A percentile compares a stretch with the other conserved stretches of the same genome.
Evolutionary conservation across 2,329 filamentous ascomycete genomes (phyloP).

Genomic region (Chaetomiaceae sp.): DNA sequence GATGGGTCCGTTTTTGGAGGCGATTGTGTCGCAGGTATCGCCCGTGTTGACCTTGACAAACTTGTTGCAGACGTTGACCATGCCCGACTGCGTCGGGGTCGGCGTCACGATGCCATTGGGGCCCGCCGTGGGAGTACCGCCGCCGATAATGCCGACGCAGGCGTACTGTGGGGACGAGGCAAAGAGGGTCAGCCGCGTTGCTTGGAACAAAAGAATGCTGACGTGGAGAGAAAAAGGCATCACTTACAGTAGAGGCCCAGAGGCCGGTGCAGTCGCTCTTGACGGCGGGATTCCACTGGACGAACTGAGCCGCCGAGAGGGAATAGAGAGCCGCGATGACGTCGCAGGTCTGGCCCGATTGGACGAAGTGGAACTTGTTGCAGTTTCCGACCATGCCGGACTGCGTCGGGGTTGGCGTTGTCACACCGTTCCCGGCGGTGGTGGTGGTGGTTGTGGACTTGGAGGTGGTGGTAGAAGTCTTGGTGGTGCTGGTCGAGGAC

Average conservation of each 20-base stretch:
- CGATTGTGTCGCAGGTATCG: neutral
- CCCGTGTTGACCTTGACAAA: neutral
- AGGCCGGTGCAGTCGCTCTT: neutral
- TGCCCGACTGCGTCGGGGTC: neutral
- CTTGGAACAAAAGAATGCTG: too few species aligned
- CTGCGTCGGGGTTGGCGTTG: neutral
- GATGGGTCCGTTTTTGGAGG: slow-evolving; percentile 2
- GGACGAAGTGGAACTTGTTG: neutral
- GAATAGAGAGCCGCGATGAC: neutral
- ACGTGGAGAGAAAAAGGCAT: too few species aligned
- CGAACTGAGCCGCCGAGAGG: neutral
- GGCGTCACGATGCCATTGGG: neutral
- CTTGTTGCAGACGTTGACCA: neutral
- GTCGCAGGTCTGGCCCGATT: neutral
- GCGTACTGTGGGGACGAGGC: neutral
- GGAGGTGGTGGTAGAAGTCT: neutral
- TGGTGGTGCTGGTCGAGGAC: neutral
- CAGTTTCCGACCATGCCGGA: neutral
- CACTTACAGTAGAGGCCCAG: too few species aligned
- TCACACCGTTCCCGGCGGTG: neutral
- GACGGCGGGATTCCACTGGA: neutral
- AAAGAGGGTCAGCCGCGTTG: too few species aligned
- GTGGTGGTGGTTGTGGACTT: neutral
- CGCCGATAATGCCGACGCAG: neutral
- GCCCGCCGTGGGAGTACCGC: neutral